Evolutionary conservation across 2,329 filamentous ascomycete genomes (phyloP).

Genomic region (Scleromitrula shiraiana): DNA sequence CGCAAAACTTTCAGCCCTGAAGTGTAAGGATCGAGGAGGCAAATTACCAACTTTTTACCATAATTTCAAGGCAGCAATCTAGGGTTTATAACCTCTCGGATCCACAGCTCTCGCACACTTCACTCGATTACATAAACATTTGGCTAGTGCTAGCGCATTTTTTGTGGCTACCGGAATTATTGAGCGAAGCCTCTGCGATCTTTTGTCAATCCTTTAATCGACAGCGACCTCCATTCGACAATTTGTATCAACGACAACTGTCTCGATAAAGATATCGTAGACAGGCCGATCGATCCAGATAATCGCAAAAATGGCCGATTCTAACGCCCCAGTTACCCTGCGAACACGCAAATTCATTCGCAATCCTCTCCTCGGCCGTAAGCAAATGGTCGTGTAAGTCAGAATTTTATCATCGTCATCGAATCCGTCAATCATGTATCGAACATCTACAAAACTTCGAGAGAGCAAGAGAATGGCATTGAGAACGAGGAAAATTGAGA

Average conservation of each 20-base stretch:
- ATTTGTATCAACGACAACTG: constrained; percentile 24
- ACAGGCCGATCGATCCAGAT: constrained; percentile 23
- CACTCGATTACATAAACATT: constrained; percentile 15
- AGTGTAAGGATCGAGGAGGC: accelerated
- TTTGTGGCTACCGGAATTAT: constrained; percentile 15
- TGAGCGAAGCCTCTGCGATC: constrained; percentile 8
- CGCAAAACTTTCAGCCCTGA: background rate
- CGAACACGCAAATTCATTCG: constrained; percentile 99
- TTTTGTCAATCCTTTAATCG: constrained; percentile 18
- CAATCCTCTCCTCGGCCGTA: constrained; percentile 97
- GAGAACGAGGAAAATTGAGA: constrained; percentile 7
- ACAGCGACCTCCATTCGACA: constrained; percentile 27
- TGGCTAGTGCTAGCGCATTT: constrained; percentile 15
- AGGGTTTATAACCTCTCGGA: constrained; percentile 15
- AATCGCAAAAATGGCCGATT: constrained; percentile 79
- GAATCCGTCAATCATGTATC: constrained; percentile 13
- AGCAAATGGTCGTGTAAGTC: constrained; percentile 99
- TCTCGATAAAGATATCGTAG: constrained; percentile 25
- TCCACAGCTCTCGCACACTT: constrained; percentile 12
- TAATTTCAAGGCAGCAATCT: constrained; percentile 13
- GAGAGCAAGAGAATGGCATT: background rate
- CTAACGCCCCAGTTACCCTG: constrained; percentile 69
- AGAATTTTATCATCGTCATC: constrained; percentile 7
- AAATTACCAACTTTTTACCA: too few relatives aligned
- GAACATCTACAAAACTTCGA: constrained; percentile 2